Base-by-base conservation (phyloP, 2,329 filamentous ascomycete species). In the Alternaria metachromatica region DNA sequence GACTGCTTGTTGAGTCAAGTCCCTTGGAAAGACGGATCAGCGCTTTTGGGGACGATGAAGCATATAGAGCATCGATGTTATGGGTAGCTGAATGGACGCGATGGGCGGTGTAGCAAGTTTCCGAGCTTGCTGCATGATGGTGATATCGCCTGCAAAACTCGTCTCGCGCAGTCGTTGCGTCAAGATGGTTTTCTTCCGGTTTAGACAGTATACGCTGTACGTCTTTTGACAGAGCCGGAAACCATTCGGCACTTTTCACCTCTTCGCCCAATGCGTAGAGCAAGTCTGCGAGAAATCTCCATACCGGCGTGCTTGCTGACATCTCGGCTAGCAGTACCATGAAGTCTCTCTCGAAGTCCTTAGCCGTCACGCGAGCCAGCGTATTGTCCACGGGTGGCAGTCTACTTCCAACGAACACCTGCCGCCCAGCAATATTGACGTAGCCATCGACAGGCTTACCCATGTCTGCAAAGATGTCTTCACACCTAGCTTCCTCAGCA, bases 271-370 rank as follows among this genome's bases (percentile, higher is more conserved):
- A 8, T 3, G 33, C 26, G 1, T 20, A 23, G 20, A 58, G n/a
- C 55, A 58, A 11, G 51, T 59, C 48, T 18, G 12, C 48, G 9
- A 59, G 30, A 28, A 59, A 59, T 8, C 48, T 25, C 48, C 51
- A 18, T 12, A 20, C 30, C 1, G 30, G 25, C 12, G 44, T n/a
- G 25, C 51, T 37, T 15, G 4, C 8, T 7, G 25, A 21, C 4
- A 20, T 20, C 13, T n/a, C 12, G 4, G 26, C 37, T 12, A 59
- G 20, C 13, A 23, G 33, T 8, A 13, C 18, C 9, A 59, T 6
- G 5, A 53, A 13, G 12, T 45, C 56, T 15, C n/a, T 25, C n/a
- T n/a, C 33, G 3, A 59, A 45, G 13, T 59, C 56, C 6, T 59
- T 49, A 1, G 33, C 37, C 4, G n/a, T n/a, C 8, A 59, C 15